Conservation (phyloP, 108 stramenopile species). For the Poteriospumella lacustris region DNA sequence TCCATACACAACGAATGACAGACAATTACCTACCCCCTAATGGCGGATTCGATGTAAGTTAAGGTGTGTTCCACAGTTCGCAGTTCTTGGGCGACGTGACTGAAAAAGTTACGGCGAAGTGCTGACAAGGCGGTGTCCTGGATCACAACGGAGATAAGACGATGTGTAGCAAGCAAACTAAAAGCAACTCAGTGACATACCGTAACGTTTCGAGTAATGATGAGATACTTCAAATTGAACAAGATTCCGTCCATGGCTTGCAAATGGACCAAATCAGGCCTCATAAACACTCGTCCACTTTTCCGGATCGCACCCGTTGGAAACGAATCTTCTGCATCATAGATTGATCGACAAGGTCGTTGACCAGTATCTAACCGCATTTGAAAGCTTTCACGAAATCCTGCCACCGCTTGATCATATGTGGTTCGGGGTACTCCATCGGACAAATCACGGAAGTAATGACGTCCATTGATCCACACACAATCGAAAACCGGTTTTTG, state of each 20-base stretch:
- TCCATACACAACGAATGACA: neutral
- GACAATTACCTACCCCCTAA: neutral
- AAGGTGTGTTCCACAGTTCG: constrained; percentile 21
- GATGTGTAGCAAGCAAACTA: neutral
- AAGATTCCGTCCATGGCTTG: neutral
- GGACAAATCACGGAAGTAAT: neutral
- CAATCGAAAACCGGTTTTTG: constrained; percentile 1
- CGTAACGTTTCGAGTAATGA: constrained; percentile 10
- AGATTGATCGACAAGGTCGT: neutral
- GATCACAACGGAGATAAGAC: neutral
- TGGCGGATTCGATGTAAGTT: neutral
- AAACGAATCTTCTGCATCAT: constrained; percentile 14
- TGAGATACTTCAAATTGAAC: constrained; percentile 17
- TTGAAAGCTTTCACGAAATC: neutral
- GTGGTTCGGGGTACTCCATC: constrained; percentile 20
- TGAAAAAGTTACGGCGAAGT: neutral
- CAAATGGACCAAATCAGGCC: constrained; percentile 12
- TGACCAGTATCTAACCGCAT: neutral
- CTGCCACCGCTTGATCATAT: neutral
- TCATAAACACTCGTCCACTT: constrained; percentile 4
- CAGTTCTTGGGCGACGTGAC: neutral
- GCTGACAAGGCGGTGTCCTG: constrained; percentile 17
- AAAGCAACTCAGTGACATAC: neutral
- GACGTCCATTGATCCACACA: constrained; percentile 20
- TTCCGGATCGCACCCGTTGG: constrained; percentile 19